Percentiles rank a stretch among this genome's conserved stretches.
Evolutionary conservation across 768 basidiomycete species (phyloP).

Genomic region (Termitomyces sp.): DNA sequence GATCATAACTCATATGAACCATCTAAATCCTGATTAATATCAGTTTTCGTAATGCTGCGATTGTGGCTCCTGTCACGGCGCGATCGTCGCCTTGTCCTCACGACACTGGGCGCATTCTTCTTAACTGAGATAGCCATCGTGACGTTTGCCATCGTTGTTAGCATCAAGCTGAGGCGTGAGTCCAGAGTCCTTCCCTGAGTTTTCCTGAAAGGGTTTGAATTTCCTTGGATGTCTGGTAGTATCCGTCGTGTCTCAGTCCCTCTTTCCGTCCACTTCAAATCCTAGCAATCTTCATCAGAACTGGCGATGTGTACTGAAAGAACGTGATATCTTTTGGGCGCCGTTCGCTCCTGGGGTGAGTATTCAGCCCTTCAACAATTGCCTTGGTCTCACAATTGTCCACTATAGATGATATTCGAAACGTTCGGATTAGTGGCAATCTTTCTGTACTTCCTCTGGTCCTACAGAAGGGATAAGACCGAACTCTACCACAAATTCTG

Average conservation of each 20-base stretch:
- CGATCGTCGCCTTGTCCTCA: conserved; percentile 21
- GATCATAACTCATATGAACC: background rate
- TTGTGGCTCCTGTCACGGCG: conserved; percentile 35
- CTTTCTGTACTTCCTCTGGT: background rate
- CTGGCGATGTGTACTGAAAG: background rate
- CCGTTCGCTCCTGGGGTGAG: conserved; percentile 6
- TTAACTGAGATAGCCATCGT: conserved; percentile 24
- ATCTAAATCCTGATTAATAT: background rate
- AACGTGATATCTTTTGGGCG: conserved; percentile 7
- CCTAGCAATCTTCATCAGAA: background rate
- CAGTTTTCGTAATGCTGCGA: conserved; percentile 36
- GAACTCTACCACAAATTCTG: background rate
- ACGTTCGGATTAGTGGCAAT: background rate
- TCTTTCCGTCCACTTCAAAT: background rate
- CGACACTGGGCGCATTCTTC: conserved; percentile 26
- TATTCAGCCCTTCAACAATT: background rate
- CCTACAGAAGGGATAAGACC: background rate
- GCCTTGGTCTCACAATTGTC: background rate
- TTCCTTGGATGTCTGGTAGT: background rate
- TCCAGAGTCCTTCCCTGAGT: background rate
- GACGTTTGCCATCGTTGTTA: conserved; percentile 20
- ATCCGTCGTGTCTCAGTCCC: background rate
- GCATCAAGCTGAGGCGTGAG: conserved; percentile 25
- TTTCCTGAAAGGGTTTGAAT: background rate
- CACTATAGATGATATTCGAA: conserved; percentile 6